Evolutionary conservation across 495 filamentous ascomycete genomes (phyloP), one percentile per base, ranked within the genome.

Genomic region (Penicillium antarcticum): DNA sequence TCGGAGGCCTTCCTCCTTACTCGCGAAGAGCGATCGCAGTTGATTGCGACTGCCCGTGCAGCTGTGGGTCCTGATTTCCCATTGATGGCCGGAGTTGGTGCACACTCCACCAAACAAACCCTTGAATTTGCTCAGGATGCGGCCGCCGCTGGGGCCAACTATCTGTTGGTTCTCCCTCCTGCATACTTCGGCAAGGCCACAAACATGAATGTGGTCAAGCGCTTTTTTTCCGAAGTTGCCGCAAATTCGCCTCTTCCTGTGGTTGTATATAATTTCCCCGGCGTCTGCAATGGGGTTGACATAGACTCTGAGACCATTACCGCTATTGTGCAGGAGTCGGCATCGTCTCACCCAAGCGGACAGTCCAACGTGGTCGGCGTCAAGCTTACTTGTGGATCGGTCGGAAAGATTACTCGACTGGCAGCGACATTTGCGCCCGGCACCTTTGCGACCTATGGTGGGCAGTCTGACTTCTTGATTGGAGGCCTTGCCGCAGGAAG

Each of bases 251-350:
- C 76, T 5, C 61, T 87, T 5, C 83, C 82, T 0, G 73, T 87
- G 34, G 72, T 89, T 11, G 56, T 88, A 4, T 87, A 88, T 59
- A 88, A 88, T 56, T 87, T 87, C 69, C 85, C 85, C 0, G 83
- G 76, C 9, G 84, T 88, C 6, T 86, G 82, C 58, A 88, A 87
- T 50, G 85, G 85, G 24, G 68, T 89, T 0, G 86, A 89, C 53
- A 59, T 88, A 17, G 81, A 85, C 53, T 84, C 80, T 1, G 81
- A 81, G 26, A 75, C 76, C 0, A 82, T 89, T 18, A 62, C 78
- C 0, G 61, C 65, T 4, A 75, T 89, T 14, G 67, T 68, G 14
- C 61, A 55, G 14, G 66, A 69, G 40, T 68, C 67, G 1, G 80
- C 77, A 0, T 63, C 66, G 6, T 45, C 60, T 12, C 72, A 81